Conservation (phyloP, 345 rosid species). For the Trapa bicornis region DNA sequence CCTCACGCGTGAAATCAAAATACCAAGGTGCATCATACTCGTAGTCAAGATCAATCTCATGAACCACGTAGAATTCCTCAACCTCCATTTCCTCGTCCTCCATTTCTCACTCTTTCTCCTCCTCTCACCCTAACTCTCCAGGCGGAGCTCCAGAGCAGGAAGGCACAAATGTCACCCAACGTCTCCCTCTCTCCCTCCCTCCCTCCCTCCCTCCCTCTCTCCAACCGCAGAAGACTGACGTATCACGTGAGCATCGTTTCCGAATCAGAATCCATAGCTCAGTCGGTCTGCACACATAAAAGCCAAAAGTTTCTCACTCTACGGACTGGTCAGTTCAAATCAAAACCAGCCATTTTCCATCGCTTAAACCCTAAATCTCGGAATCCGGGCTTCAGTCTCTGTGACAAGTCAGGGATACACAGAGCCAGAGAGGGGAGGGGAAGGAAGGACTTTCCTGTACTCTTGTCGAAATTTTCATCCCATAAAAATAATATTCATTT, state of each 20-base stretch:
- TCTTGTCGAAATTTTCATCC: not conserved
- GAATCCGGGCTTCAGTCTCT: slow-evolving; percentile 14
- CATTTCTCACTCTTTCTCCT: slow-evolving; percentile 8
- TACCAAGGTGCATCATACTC: slow-evolving; percentile 81
- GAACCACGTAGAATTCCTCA: slow-evolving; percentile 55
- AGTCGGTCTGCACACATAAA: not conserved
- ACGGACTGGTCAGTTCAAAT: not conserved
- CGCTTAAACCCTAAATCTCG: slow-evolving; percentile 24
- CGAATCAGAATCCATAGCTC: slow-evolving; percentile 5
- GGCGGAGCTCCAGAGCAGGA: not conserved
- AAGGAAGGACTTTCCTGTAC: slow-evolving; percentile 13
- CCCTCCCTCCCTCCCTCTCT: slow-evolving; percentile 5
- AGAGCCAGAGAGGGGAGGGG: slow-evolving; percentile 6
- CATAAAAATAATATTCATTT: not conserved
- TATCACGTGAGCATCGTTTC: slow-evolving; percentile 6
- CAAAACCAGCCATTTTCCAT: slow-evolving; percentile 3
- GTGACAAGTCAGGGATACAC: slow-evolving; percentile 13
- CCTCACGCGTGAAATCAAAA: slow-evolving; percentile 70
- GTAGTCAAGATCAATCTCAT: slow-evolving; percentile 65
- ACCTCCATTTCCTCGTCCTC: slow-evolving; percentile 26
- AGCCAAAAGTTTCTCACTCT: slow-evolving; percentile 2
- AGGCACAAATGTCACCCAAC: not conserved
- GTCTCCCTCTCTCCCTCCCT: too few species aligned
- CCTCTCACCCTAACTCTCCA: too few species aligned
- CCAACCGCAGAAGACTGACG: slow-evolving; percentile 6